phyloP scores from a whole-genome alignment of 805 yeast species.

The Scheffersomyces spartinae region DNA sequence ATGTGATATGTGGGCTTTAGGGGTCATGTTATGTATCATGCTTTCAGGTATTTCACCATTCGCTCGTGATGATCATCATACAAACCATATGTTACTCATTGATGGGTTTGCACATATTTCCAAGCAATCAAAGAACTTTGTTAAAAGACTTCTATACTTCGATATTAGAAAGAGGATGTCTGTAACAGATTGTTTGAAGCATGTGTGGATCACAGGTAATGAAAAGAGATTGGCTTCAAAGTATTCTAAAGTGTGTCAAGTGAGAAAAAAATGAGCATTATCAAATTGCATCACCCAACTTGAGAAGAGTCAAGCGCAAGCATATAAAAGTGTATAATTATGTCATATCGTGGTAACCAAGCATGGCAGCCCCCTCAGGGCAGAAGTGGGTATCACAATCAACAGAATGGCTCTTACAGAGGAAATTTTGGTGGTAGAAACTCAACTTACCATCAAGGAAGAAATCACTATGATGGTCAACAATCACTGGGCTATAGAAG shows the following conservation, averaged over 20 bases:
- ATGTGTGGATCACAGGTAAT: conserved; percentile 38
- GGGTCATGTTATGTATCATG: conserved; percentile 47
- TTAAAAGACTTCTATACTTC: conserved; percentile 25
- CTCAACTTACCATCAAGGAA: too few species aligned
- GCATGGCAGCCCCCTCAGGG: too few species aligned
- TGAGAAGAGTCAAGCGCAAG: too few species aligned
- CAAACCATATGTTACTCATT: conserved; percentile 25
- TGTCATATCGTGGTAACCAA: too few species aligned
- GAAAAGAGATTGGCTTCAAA: conserved; percentile 17
- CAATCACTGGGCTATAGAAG: too few species aligned
- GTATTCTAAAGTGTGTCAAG: too few species aligned
- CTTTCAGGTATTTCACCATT: conserved; percentile 59
- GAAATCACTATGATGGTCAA: too few species aligned
- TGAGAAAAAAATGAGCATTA: too few species aligned
- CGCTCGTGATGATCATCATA: conserved; percentile 33
- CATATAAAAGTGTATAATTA: conserved; percentile 45
- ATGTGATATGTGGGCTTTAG: conserved; percentile 65
- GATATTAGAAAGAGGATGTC: conserved; percentile 25
- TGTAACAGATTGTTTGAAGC: conserved; percentile 27
- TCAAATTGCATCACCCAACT: too few species aligned
- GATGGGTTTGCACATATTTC: conserved; percentile 34
- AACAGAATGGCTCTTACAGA: too few species aligned
- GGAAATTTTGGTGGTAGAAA: too few species aligned
- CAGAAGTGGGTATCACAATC: too few species aligned
- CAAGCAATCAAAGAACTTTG: conserved; percentile 33